phyloP scores from a whole-genome alignment of 768 basidiomycete genomes.

The Chalciporus piperatus region DNA sequence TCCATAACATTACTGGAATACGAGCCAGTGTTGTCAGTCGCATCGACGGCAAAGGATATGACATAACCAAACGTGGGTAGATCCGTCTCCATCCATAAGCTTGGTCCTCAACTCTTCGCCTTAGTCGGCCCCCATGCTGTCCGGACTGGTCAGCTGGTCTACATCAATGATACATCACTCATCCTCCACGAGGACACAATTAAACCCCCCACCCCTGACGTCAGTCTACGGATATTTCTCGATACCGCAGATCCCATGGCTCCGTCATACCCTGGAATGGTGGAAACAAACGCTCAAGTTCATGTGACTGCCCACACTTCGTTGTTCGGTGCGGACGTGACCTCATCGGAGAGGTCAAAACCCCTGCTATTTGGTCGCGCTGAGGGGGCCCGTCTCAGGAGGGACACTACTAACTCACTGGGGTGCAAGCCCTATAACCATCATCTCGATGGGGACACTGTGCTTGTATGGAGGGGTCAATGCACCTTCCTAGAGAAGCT shows the following conservation, averaged over 20 bases:
- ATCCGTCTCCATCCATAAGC: neutral
- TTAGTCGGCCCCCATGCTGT: constrained; percentile 82
- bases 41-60: constrained; percentile 82
- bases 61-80: constrained; percentile 73
- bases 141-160: constrained; percentile 76
- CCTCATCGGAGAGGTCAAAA: constrained; percentile 22
- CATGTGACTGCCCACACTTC: constrained; percentile 61
- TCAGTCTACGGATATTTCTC: constrained; percentile 59
- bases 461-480: constrained; percentile 71
- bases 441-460: constrained; percentile 45
- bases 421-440: constrained; percentile 61
- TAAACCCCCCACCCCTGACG: constrained; percentile 33
- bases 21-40: constrained; percentile 75
- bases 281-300: constrained; percentile 42
- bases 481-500: constrained; percentile 92
- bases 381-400: constrained; percentile 54
- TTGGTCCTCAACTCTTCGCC: constrained; percentile 4
- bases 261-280: constrained; percentile 37
- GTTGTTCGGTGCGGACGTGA: constrained; percentile 67
- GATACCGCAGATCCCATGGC: constrained; percentile 48
- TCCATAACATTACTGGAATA: constrained; percentile 77
- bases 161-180: constrained; percentile 66
- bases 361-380: constrained; percentile 46
- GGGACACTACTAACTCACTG: constrained; percentile 47
- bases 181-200: constrained; percentile 33